Evolutionary conservation across 768 basidiomycete genomes (phyloP).

Genomic region (Boletus fagicola): DNA sequence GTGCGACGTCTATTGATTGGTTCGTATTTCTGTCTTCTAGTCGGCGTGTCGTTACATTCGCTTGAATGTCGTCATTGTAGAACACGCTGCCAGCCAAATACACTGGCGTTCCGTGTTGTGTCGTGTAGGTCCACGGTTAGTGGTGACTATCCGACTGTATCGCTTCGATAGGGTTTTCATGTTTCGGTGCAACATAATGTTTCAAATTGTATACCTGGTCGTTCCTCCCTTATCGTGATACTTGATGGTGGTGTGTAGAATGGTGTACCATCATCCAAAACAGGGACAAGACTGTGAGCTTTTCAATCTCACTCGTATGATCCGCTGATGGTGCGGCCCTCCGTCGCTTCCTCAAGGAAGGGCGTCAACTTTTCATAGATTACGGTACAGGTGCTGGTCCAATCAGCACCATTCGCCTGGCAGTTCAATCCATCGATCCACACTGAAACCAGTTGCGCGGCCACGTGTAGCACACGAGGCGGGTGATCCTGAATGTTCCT

Average conservation of each 20-base stretch:
- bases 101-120: neutral
- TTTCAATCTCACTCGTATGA: neutral
- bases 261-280: neutral
- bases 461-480: slow-evolving; percentile 24
- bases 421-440: neutral
- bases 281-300: neutral
- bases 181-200: neutral
- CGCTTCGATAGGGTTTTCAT: neutral
- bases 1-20: neutral
- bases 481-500: slow-evolving; percentile 6
- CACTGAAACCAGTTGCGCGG: neutral
- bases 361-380: neutral
- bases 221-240: neutral
- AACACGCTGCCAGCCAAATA: neutral
- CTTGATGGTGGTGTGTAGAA: neutral
- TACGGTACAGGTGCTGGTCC: neutral
- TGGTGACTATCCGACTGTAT: neutral
- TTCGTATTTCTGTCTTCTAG: neutral
- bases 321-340: neutral
- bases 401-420: slow-evolving; percentile 2
- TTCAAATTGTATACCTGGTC: neutral
- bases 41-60: neutral
- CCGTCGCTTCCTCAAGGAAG: slow-evolving; percentile 14
- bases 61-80: neutral
- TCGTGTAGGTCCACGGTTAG: neutral